These are phyloP conservation scores for Cladosporium velox DNA, from an alignment of 2,329 filamentous ascomycete species.

Conservation along the genomic window DNA sequence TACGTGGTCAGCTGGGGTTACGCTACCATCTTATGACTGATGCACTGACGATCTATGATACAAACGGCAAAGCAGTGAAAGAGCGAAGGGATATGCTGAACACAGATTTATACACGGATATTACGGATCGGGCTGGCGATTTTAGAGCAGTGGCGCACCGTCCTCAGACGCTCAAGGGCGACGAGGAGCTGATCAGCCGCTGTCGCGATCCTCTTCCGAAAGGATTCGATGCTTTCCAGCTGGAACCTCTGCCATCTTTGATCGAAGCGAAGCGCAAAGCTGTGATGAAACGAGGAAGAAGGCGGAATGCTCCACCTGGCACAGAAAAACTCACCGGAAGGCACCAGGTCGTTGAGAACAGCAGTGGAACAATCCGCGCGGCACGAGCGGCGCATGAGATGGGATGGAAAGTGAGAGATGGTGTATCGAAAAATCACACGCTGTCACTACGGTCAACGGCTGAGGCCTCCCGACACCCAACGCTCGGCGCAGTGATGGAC, in stretches of 20 bases:
- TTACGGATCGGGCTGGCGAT: constrained; percentile 84
- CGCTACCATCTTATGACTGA: constrained; percentile 80
- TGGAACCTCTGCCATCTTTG: constrained; percentile 34
- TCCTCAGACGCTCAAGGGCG: constrained; percentile 74
- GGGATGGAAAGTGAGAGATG: constrained; percentile 76
- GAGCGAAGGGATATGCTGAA: constrained; percentile 76
- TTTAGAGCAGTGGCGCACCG: constrained; percentile 79
- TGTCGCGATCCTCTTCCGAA: constrained; percentile 69
- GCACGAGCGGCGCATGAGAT: constrained; percentile 75
- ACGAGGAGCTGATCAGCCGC: constrained; percentile 76
- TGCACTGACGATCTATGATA: constrained; percentile 86
- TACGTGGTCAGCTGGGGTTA: constrained; percentile 85
- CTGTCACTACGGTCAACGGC: constrained; percentile 69
- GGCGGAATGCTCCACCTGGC: constrained; percentile 52
- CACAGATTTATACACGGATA: constrained; percentile 92
- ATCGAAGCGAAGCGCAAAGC: constrained; percentile 36
- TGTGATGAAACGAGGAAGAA: constrained; percentile 34
- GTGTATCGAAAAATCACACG: constrained; percentile 56
- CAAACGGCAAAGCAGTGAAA: constrained; percentile 75
- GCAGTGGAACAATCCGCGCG: constrained; percentile 69
- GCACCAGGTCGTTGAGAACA: constrained; percentile 70
- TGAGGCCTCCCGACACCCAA: constrained; percentile 63
- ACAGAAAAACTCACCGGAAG: constrained; percentile 67
- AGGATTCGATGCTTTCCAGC: constrained; percentile 34
- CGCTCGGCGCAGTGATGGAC: constrained; percentile 87